Evolutionary conservation across 805 yeast genomes (phyloP).

Genomic region (Yamadazyma tumulicola): DNA sequence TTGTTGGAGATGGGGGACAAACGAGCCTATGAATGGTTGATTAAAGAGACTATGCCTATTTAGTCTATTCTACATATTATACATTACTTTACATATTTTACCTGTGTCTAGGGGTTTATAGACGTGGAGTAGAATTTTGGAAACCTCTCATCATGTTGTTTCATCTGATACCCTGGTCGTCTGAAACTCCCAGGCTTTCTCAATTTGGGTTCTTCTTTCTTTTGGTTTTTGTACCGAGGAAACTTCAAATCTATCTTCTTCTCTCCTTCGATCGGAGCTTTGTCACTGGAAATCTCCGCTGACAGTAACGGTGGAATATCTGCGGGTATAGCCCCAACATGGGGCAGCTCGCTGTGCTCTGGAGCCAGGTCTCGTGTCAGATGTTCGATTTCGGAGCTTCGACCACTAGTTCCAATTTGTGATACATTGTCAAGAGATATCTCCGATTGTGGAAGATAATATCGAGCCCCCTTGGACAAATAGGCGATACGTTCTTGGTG

Average conservation of each 20-base stretch:
- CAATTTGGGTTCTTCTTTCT: constrained; percentile 14
- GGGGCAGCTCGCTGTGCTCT: not conserved
- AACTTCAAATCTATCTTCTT: constrained; percentile 10
- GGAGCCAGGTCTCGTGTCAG: too few species aligned
- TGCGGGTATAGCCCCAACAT: not conserved
- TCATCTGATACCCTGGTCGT: constrained; percentile 21
- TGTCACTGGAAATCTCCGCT: constrained; percentile 1
- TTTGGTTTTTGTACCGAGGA: constrained; percentile 12
- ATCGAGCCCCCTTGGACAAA: constrained; percentile 19
- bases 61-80: constrained; percentile 1
- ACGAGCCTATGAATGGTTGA: constrained; percentile 65
- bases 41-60: constrained; percentile 54
- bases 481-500: constrained; percentile 21
- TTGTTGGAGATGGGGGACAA: constrained; percentile 53
- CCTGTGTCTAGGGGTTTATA: constrained; percentile 7
- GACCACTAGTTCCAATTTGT: not conserved
- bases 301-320: not conserved
- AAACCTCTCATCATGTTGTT: constrained; percentile 20
- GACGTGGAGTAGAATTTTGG: constrained; percentile 25
- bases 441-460: not conserved
- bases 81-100: constrained; percentile 1
- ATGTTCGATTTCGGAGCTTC: not conserved
- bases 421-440: too few species aligned
- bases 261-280: constrained; percentile 6
- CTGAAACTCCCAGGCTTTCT: constrained; percentile 35